Evolutionary conservation across 1,284 basidiomycete species (phyloP), one percentile per base, ranked within the genome.

Genomic region (Coniophora puteana): DNA sequence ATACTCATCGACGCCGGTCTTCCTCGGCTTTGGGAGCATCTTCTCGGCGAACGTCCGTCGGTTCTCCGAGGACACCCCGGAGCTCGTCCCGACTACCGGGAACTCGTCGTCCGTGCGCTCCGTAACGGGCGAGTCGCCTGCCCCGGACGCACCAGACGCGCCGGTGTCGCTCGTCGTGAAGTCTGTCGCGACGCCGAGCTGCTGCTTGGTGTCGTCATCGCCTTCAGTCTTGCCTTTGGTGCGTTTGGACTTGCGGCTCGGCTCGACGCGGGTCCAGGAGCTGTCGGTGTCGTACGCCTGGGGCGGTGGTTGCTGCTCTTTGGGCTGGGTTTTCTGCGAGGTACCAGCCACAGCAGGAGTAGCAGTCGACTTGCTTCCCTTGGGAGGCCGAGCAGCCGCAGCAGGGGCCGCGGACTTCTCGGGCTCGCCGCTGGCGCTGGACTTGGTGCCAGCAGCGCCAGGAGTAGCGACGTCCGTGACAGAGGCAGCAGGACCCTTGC

Each of bases 1-100:
- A 34, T 39, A 55, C 83, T 82, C 81, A 37, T 84, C 81, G 13
- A 83, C 74, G n/a, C 64, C 73, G 4, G 80, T 83, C 55, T 77
- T 77, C 38, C 69, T 64, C 13, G 78, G 68, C 50, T 75, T 80
- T 13, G 80, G 77, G 16, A 78, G 53, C 43, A 79, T 51, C 53
- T 67, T 73, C 60, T 85, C 81, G 2, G 77, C 78, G 10, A 83
- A 65, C 3, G 79, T 76, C 39, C 66, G 58, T 40, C 64, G 50
- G 43, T 56, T 60, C 46, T 51, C 46, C 17, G 40, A 37, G 41
- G 47, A 51, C 38, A 47, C 45, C 6, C 34, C 43, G 47, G 35
- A 48, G 57, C 33, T 60, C 53, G 40, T 68, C 63, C 35, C 58
- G 24, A 22, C 12, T 13, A 2, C 6, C 43, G 8, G n/a, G 54